A percentile compares a stretch with the other conserved stretches of the same genome.
Evolutionary conservation across 208 protist species (phyloP).

Genomic region (Herpetomonas samuelpessoai): DNA sequence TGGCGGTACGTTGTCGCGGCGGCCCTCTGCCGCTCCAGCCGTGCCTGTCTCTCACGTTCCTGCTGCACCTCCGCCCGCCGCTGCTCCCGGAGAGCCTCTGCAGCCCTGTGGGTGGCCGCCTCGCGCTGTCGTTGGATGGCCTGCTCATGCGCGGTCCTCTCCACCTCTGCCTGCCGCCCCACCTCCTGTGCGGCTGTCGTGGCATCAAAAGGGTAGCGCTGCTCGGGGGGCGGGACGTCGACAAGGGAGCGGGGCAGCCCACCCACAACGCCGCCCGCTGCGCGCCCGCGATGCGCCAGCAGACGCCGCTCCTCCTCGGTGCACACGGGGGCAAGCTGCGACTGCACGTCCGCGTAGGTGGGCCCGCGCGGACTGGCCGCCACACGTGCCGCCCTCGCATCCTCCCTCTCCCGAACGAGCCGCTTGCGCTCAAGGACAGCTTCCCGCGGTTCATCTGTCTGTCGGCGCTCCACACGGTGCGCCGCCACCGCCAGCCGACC

Average conservation of each 20-base stretch:
- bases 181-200: neutral
- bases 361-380: constrained; percentile 9
- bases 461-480: constrained; percentile 19
- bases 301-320: constrained; percentile 1
- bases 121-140: constrained; percentile 11
- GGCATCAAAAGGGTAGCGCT: neutral
- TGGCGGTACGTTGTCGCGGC: constrained; percentile 12
- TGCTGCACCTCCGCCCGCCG: constrained; percentile 13
- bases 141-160: neutral
- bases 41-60: constrained; percentile 14
- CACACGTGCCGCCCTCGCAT: constrained; percentile 16
- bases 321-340: constrained; percentile 10
- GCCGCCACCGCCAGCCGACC: constrained; percentile 45
- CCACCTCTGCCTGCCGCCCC: constrained; percentile 9
- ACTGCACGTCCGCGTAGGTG: constrained; percentile 13
- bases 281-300: neutral
- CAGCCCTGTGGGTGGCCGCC: constrained; percentile 29
- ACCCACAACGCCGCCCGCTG: neutral
- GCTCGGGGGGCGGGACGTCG: neutral
- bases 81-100: constrained; percentile 13
- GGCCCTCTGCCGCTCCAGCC: constrained; percentile 13
- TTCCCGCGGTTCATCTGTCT: constrained; percentile 3
- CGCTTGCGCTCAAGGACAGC: constrained; percentile 23
- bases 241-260: neutral
- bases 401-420: constrained; percentile 23